Conservation (phyloP, 176 grass and related monocot genomes). For the Microstegium vimineum region DNA sequence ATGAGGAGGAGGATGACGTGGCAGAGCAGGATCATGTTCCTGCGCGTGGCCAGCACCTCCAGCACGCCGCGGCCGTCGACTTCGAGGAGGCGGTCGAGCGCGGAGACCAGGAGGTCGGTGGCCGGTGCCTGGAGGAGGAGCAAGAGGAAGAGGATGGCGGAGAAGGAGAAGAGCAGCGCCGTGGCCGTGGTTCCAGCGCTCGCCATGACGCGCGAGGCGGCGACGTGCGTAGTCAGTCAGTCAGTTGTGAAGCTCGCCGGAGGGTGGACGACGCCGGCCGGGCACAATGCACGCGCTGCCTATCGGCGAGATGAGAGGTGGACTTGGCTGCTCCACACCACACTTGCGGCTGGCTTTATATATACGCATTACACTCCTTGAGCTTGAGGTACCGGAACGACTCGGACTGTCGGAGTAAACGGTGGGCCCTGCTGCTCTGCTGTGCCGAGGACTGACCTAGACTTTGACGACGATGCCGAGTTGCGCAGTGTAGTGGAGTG, state of each 20-base stretch:
- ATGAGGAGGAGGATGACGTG: conserved; percentile 64
- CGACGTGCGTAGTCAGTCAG: neutral
- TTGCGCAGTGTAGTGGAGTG: no score
- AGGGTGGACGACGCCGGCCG: no score
- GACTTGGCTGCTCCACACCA: neutral
- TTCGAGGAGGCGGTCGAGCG: neutral
- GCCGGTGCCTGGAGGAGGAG: neutral
- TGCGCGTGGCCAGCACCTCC: conserved; percentile 35
- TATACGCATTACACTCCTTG: no score
- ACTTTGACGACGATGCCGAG: neutral
- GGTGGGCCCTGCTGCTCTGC: neutral
- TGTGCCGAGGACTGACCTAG: neutral
- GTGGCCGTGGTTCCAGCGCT: neutral
- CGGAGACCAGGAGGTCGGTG: neutral
- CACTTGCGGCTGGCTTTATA: neutral
- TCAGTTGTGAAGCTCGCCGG: neutral
- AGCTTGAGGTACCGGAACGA: no score
- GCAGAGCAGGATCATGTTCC: conserved; percentile 57
- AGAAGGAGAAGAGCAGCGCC: conserved; percentile 21
- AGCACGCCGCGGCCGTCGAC: neutral
- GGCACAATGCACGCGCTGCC: no score
- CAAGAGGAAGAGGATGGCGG: conserved; percentile 2
- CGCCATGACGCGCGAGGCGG: neutral
- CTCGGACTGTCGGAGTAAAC: neutral
- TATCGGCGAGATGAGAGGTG: no score